Percentiles rank a stretch among this genome's conserved stretches.
These are phyloP conservation scores for Lasiodiplodia sp. DNA, from an alignment of 2,329 filamentous ascomycete species.

Conservation along the genomic window DNA sequence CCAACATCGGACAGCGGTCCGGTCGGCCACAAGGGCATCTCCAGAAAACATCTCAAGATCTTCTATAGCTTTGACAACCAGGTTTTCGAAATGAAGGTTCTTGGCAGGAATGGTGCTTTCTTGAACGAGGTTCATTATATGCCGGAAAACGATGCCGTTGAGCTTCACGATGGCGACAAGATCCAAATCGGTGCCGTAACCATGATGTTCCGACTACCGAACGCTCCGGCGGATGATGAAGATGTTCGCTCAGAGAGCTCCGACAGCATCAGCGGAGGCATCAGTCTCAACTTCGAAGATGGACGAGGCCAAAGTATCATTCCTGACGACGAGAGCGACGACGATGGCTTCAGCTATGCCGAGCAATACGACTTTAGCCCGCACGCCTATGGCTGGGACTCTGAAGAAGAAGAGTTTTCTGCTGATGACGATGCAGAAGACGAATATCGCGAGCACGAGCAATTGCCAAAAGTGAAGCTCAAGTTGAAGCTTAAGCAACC, in stretches of 20 bases:
- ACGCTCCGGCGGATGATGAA: conserved; percentile 63
- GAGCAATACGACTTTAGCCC: conserved; percentile 28
- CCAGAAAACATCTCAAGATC: conserved; percentile 76
- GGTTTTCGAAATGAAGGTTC: conserved; percentile 70
- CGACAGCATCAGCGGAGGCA: conserved; percentile 60
- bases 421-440: conserved; percentile 45
- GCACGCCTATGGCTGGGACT: conserved; percentile 29
- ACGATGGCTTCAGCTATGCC: conserved; percentile 25
- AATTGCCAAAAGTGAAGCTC: conserved; percentile 36
- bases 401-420: conserved; percentile 30
- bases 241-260: conserved; percentile 48
- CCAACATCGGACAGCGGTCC: conserved; percentile 52
- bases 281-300: conserved; percentile 77
- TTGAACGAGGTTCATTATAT: conserved; percentile 66
- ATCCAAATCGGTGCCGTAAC: conserved; percentile 76
- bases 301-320: conserved; percentile 64
- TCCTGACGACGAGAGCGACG: conserved; percentile 38
- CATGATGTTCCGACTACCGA: conserved; percentile 73
- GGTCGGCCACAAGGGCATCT: conserved; percentile 73
- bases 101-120: conserved; percentile 73
- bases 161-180: conserved; percentile 69
- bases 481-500: conserved; percentile 37
- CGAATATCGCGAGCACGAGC: conserved; percentile 45
- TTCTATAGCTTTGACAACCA: conserved; percentile 69
- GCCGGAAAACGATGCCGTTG: conserved; percentile 59